A percentile compares a stretch with the other conserved stretches of the same genome.
Evolutionary conservation across 1,284 basidiomycete species (phyloP).

Genomic region (Dichomitus squalens): DNA sequence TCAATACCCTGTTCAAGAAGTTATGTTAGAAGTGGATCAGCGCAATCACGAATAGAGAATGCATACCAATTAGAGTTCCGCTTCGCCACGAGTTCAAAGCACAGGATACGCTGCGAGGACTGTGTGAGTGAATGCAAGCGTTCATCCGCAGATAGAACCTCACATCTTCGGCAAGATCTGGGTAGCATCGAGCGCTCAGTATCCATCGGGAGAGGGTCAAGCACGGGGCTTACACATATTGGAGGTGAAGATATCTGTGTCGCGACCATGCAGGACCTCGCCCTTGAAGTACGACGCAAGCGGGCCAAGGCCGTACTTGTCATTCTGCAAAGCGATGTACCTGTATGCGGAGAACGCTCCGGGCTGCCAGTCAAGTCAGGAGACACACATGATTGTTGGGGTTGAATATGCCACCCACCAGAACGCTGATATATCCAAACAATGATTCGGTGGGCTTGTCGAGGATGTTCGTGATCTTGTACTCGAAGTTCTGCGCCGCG

Average conservation of each 20-base stretch:
- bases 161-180: conserved; percentile 86
- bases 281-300: conserved; percentile 97
- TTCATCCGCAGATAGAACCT: conserved; percentile 25
- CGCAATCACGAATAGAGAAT: too few species aligned
- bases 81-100: conserved; percentile 96
- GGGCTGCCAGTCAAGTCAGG: conserved; percentile 51
- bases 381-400: too few species aligned
- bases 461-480: conserved; percentile 90
- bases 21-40: too few species aligned
- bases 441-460: conserved; percentile 94
- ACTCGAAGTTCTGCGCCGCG: conserved; percentile 94
- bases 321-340: conserved; percentile 90
- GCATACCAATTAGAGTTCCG: conserved; percentile 79
- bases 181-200: conserved; percentile 9
- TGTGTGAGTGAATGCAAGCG: neutral
- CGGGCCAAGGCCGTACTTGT: conserved; percentile 84
- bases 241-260: conserved; percentile 95
- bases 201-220: neutral
- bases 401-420: conserved; percentile 45
- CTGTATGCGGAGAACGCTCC: conserved; percentile 95
- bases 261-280: conserved; percentile 86
- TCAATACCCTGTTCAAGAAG: conserved; percentile 88
- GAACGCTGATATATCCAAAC: conserved; percentile 89
- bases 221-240: conserved; percentile 74
- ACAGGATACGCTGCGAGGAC: conserved; percentile 81